A percentile compares a stretch with the other conserved stretches of the same genome.
These are phyloP conservation scores for Harringtonia aguacate DNA, from an alignment of 2,329 filamentous ascomycete genomes.

Conservation along the genomic window DNA sequence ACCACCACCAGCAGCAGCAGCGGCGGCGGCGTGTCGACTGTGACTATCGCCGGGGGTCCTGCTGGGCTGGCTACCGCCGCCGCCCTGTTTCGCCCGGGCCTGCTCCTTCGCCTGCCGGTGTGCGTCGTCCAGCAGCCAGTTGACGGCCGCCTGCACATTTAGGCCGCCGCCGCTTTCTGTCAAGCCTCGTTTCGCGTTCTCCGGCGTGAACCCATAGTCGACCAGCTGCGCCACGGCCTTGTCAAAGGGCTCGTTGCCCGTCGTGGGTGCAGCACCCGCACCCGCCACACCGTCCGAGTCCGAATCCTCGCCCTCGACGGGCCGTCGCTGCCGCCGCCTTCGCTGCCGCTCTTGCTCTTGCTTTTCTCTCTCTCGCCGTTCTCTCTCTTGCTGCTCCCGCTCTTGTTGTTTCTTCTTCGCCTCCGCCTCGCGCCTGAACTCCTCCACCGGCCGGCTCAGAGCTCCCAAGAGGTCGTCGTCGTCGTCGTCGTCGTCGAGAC, in stretches of 20 bases:
- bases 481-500: conserved; percentile 42
- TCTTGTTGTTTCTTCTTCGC: conserved; percentile 9
- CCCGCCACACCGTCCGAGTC: conserved; percentile 27
- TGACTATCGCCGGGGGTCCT: neutral
- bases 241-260: conserved; percentile 54
- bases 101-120: conserved; percentile 75
- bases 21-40: conserved; percentile 13
- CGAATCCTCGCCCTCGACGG: conserved; percentile 40
- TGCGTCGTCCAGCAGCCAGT: conserved; percentile 84
- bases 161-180: conserved; percentile 68
- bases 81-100: conserved; percentile 28
- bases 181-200: conserved; percentile 72
- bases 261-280: conserved; percentile 15
- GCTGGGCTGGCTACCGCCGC: conserved; percentile 1
- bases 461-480: conserved; percentile 58
- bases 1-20: too few relatives aligned
- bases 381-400: conserved; percentile 1
- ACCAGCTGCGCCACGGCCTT: conserved; percentile 78
- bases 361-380: too few relatives aligned
- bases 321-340: conserved; percentile 20
- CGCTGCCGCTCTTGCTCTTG: conserved; percentile 15
- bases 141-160: conserved; percentile 77
- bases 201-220: conserved; percentile 86
- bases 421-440: conserved; percentile 41
- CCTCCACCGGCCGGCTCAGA: conserved; percentile 52